Evolutionary conservation across 2,329 filamentous ascomycete species (phyloP), one percentile per base, ranked within the genome.

Genomic region (Gyromitra esculenta): DNA sequence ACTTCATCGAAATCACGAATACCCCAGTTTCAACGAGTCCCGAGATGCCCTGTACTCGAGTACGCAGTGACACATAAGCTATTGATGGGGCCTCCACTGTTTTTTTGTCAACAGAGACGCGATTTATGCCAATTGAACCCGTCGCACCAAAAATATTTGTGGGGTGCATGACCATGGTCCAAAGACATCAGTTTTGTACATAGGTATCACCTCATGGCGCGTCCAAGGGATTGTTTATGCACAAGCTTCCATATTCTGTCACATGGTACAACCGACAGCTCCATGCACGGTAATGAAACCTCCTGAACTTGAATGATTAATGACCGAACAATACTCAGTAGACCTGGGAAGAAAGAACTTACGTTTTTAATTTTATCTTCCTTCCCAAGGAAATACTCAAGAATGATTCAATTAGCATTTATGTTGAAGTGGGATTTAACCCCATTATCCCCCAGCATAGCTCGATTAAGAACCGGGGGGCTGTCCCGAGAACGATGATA

Each of bases 201-300:
- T 71, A 25, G 41, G 41, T 62, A 64, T 75, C 73, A 75, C 73
- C 73, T 66, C 67, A 75, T 41, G 67, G 59, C 67, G 73, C 73
- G 60, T 56, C 67, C 31, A 25, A 50, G 50, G 60, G 59, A 50
- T 54, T 13, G 11, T 48, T 31, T 52, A 66, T 68, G 54, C 59
- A 65, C 52, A 50, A 70, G 67, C 67, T 43, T 71, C 68, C 45
- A 56, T 5, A 31, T 56, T 64, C 68, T 37, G 18, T 52, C 56
- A 37, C 54, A 72, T n/a, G 59, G 68, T 64, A 72, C 59, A 64
- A 48, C 59, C 59, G 68, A 56, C 21, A 60, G 54, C 39, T 56
- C 50, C 11, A 48, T 54, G 45, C 45, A 54, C 13, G 43, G 43
- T 15, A 45, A 13, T 11, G 43, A 45, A 45, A 11, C 43, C 41